Evolutionary conservation across 1,284 basidiomycete genomes (phyloP).

Genomic region (Schizophyllum commune): DNA sequence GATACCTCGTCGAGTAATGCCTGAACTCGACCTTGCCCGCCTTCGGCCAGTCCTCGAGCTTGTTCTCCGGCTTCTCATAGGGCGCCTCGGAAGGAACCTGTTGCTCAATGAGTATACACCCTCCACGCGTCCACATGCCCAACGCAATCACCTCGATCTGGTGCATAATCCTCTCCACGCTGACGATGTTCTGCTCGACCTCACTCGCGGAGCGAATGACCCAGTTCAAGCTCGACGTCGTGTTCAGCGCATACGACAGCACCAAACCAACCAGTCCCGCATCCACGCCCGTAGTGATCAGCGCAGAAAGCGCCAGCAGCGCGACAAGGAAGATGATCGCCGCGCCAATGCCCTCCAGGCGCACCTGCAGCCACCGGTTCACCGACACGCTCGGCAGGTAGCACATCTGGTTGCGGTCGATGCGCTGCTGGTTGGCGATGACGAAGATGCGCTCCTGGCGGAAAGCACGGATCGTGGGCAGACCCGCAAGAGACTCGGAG

Average conservation of each 20-base stretch:
- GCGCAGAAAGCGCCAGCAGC: slow-evolving; percentile 58
- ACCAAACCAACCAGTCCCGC: slow-evolving; percentile 91
- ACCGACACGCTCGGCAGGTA: slow-evolving; percentile 68
- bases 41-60: slow-evolving; percentile 71
- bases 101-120: background rate
- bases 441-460: slow-evolving; percentile 69
- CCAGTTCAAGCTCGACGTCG: slow-evolving; percentile 67
- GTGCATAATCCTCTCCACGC: slow-evolving; percentile 71
- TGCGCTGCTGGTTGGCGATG: slow-evolving; percentile 68
- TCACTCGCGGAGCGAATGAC: slow-evolving; percentile 87
- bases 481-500: slow-evolving; percentile 78
- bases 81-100: slow-evolving; percentile 57
- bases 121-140: background rate
- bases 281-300: slow-evolving; percentile 72
- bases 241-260: slow-evolving; percentile 78
- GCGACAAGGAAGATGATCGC: slow-evolving; percentile 76
- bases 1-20: slow-evolving; percentile 77
- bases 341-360: slow-evolving; percentile 80
- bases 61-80: slow-evolving; percentile 57
- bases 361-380: slow-evolving; percentile 76
- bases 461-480: slow-evolving; percentile 84
- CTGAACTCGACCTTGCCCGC: slow-evolving; percentile 77
- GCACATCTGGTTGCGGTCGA: slow-evolving; percentile 81
- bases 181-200: slow-evolving; percentile 92
- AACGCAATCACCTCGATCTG: slow-evolving; percentile 55